These are phyloP conservation scores for Paraphaeosphaeria sporulosa DNA, from an alignment of 2,329 filamentous ascomycete genomes.

Conservation along the genomic window DNA sequence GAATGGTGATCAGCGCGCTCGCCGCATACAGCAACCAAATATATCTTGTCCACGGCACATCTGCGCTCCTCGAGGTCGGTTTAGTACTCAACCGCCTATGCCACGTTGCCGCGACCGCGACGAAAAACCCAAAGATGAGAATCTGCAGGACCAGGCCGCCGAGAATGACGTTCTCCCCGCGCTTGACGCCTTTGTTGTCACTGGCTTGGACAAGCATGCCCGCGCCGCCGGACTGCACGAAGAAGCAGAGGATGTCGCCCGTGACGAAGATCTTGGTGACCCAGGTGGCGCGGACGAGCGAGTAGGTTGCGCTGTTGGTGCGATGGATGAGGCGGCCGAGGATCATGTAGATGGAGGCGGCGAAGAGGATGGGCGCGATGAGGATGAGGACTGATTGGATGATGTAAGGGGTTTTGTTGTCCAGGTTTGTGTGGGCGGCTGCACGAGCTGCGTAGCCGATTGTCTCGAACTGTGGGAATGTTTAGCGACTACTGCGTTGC, in stretches of 20 bases:
- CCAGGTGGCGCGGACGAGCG: slow-evolving; percentile 51
- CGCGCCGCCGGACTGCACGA: slow-evolving; percentile 57
- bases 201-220: slow-evolving; percentile 46
- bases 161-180: slow-evolving; percentile 59
- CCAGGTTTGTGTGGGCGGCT: slow-evolving; percentile 43
- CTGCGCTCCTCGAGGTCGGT: slow-evolving; percentile 27
- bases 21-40: slow-evolving; percentile 48
- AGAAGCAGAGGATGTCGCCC: slow-evolving; percentile 60
- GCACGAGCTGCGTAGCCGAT: slow-evolving; percentile 52
- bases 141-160: slow-evolving; percentile 64
- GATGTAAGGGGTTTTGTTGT: slow-evolving; percentile 44
- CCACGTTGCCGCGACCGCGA: slow-evolving; percentile 56
- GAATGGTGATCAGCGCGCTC: slow-evolving; percentile 51
- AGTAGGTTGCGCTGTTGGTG: slow-evolving; percentile 48
- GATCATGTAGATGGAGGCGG: slow-evolving; percentile 54
- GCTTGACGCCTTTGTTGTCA: slow-evolving; percentile 25
- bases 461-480: slow-evolving; percentile 41
- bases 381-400: slow-evolving; percentile 51
- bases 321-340: slow-evolving; percentile 47
- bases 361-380: slow-evolving; percentile 53
- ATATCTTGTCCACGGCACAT: slow-evolving; percentile 40
- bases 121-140: slow-evolving; percentile 64
- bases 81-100: slow-evolving; percentile 50
- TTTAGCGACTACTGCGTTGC: not conserved
- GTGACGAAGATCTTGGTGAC: slow-evolving; percentile 62